Base-by-base conservation (phyloP, 176 grass and related monocot species). In the Eragrostis curvula region DNA sequence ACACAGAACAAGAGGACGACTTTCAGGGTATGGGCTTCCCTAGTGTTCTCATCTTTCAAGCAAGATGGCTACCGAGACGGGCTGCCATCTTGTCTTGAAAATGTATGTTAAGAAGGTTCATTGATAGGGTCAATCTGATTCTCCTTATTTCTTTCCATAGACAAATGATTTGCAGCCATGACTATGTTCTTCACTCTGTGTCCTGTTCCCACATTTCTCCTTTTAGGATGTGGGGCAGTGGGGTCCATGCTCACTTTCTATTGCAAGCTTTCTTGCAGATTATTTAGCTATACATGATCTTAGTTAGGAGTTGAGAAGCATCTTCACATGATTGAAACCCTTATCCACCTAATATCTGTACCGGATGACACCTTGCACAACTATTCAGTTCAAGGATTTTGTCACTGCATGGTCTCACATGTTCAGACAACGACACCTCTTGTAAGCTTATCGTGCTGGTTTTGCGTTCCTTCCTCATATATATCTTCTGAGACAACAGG, bases 281-380 rank as follows among this genome's bases (percentile, higher is more conserved):
- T 6, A 15, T 55, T 36, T 36, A 20, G 49, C 40, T 43, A 27
- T 64, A 88, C 14, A 65, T 14, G 10, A 73, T 57, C 73, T 46
- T 73, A 7, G 49, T 59, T 72, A 73, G 68, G 27, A 58, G 80
- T 79, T 67, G 74, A 28, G 48, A 83, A 29, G 48, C 80, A 72
- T 48, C 40, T 66, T 78, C 58, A 48, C 51, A 56, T 72, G 56
- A 36, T 77, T 20, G 66, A 75, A 25, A 41, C 51, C 53, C 8
- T 51, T n/a, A 12, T 40, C 40, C 25, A 9, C 17, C 11, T 43
- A 51, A 75, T 68, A 63, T 20, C 5, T 65, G 68, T 24, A 14
- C 42, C 3, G 24, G 50, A 23, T 12, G 51, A 5, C 60, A 16
- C 12, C 40, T 68, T 40, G 36, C 45, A 18, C 62, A 68, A 76